Percentiles rank a stretch among this genome's conserved stretches.
These are phyloP conservation scores for Salinomyces thailandicus DNA, from an alignment of 2,329 filamentous ascomycete genomes.

Conservation along the genomic window DNA sequence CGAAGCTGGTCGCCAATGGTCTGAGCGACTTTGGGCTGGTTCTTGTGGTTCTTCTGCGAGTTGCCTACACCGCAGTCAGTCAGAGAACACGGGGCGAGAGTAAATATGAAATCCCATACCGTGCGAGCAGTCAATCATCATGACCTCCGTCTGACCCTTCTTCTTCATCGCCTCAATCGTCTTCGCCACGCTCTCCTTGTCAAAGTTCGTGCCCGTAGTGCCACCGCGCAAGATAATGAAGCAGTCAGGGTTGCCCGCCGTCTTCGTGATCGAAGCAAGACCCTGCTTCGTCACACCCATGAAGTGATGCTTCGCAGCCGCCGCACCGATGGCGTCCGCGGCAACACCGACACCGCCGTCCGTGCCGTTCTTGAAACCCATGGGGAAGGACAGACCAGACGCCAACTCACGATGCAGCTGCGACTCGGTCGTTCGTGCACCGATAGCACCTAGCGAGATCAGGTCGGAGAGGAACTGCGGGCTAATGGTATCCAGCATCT, in stretches of 20 bases:
- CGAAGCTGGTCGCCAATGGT: slow-evolving; percentile 74
- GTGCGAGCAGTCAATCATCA: slow-evolving; percentile 99
- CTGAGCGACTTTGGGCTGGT: slow-evolving; percentile 88
- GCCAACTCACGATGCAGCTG: slow-evolving; percentile 95
- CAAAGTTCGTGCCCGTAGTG: slow-evolving; percentile 85
- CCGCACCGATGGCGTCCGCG: slow-evolving; percentile 83
- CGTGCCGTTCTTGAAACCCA: slow-evolving; percentile 99
- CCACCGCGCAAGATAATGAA: slow-evolving; percentile 94
- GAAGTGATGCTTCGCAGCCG: slow-evolving; percentile 84
- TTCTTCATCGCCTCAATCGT: slow-evolving; percentile 68
- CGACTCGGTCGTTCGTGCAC: slow-evolving; percentile 89
- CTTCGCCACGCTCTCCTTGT: slow-evolving; percentile 68
- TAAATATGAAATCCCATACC: slow-evolving; percentile 56
- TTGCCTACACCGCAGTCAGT: slow-evolving; percentile 52
- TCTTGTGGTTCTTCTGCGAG: slow-evolving; percentile 93
- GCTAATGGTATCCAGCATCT: slow-evolving; percentile 98
- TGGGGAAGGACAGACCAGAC: slow-evolving; percentile 88
- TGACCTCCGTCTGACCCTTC: slow-evolving; percentile 75
- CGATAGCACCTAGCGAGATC: slow-evolving; percentile 90
- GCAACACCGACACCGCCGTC: slow-evolving; percentile 84
- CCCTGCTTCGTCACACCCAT: slow-evolving; percentile 98
- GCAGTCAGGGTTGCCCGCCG: slow-evolving; percentile 88
- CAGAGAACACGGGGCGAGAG: background rate
- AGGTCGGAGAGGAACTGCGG: slow-evolving; percentile 95
- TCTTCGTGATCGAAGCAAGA: slow-evolving; percentile 86